Percentiles rank a stretch among this genome's conserved stretches.
Evolutionary conservation across 345 rosid species (phyloP).

Genomic region (Rhodomyrtus tomentosa): DNA sequence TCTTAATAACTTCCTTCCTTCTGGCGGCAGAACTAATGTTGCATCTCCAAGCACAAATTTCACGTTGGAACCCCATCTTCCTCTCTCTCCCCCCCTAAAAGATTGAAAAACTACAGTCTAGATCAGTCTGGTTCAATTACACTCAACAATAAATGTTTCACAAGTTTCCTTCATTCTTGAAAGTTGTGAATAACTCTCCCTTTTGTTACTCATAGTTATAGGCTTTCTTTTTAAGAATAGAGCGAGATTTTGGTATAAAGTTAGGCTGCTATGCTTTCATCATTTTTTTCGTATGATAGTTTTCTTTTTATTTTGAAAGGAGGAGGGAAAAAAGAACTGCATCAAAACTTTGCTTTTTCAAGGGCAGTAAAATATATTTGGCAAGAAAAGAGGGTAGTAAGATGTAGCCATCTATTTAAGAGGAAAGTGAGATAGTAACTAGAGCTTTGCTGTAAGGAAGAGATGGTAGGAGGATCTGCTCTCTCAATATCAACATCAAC

Average conservation of each 20-base stretch:
- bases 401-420: background rate
- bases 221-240: background rate
- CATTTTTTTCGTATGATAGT: background rate
- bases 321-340: background rate
- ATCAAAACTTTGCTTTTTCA: background rate
- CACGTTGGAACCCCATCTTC: background rate
- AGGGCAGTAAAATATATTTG: background rate
- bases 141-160: background rate
- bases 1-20: background rate
- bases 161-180: background rate
- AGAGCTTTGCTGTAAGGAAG: background rate
- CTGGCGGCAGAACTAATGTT: background rate
- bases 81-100: background rate
- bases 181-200: background rate
- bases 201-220: background rate
- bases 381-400: background rate
- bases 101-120: background rate
- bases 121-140: background rate
- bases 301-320: background rate
- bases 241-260: background rate
- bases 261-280: background rate
- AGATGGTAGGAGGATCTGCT: background rate
- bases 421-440: background rate
- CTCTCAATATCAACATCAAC: too few relatives aligned
- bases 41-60: background rate